Evolutionary conservation across 1,139 yeast species (phyloP), one percentile per base, ranked within the genome.

Genomic region (Yamadazyma conglobata): DNA sequence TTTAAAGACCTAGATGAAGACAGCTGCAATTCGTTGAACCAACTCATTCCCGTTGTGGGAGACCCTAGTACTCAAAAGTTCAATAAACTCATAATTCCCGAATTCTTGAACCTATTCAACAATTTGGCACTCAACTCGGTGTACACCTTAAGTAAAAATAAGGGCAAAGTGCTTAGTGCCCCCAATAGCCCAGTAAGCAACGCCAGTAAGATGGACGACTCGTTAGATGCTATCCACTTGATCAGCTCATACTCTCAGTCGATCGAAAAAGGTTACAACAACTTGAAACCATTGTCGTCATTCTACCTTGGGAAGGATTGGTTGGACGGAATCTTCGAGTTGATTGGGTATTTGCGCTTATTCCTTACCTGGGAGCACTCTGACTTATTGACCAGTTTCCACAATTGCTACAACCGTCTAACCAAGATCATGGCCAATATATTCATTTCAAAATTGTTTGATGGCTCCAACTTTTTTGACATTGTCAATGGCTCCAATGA

Each of bases 251-350:
- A 63, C 37, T 35, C 57, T 6, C 59, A 57, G 18, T 46, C 59
- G 5, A 50, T 67, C 9, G 49, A 52, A 23, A 28, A 43, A 10
- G 72, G 71, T 1, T 54, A 50, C 28, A 52, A 57, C 15, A 47
- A 45, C 4, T 34, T 49, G 3, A 42, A 42, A 7, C 41, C 51
- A 1, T 44, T 66, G 10, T 40, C 42, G 9, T 25, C 28, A 2
- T 55, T 56, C 28, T 65, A 57, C 31, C 34, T 43, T 8, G 45
- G 54, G 7, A 56, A 54, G 29, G 61, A 54, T 6, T 67, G 67
- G 57, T 37, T 66, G 3, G 72, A 67, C 34, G 68, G 73, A 1
- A 43, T 57, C 0, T 58, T 64, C 41, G 72, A 65, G 34, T 42
- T 66, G 13, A 39, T 65, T 16, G 70, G 66, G 0, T 58, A 64